Conservation (phyloP, 2,329 filamentous ascomycete species). For the Triangularia setosa region DNA sequence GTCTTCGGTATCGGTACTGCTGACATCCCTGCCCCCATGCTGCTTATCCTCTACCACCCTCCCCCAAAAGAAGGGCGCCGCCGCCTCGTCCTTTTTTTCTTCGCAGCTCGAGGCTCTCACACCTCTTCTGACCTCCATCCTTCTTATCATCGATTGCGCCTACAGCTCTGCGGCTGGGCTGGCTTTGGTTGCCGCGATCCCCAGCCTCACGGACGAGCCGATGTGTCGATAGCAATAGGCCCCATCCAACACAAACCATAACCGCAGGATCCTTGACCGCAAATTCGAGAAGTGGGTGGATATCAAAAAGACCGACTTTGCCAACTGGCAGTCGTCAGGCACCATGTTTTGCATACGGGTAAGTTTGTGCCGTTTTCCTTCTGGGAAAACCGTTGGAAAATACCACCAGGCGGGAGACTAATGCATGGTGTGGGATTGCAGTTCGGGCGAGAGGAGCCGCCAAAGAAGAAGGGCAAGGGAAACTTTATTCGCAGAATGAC, state of each 20-base stretch:
- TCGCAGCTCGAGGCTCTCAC: neutral
- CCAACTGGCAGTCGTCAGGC: conserved; percentile 9
- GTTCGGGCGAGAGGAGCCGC: conserved; percentile 15
- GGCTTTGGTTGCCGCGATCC: neutral
- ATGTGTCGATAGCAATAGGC: conserved; percentile 3
- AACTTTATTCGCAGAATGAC: conserved; percentile 26
- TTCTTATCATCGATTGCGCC: neutral
- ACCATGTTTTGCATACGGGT: conserved; percentile 22
- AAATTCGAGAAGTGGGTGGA: neutral
- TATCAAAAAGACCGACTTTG: neutral
- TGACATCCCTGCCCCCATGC: neutral
- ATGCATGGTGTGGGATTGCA: conserved; percentile 1
- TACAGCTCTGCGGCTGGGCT: neutral
- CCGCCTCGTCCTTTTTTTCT: neutral
- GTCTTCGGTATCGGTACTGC: neutral
- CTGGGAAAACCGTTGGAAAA: neutral
- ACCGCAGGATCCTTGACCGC: conserved; percentile 11
- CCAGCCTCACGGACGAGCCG: neutral
- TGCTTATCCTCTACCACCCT: neutral
- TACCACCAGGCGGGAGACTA: neutral
- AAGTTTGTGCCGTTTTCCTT: neutral
- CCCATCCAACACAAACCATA: neutral
- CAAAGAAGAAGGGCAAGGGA: conserved; percentile 17
- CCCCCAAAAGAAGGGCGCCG: neutral
- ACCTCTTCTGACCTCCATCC: neutral